These are phyloP conservation scores for Colletotrichum lentis DNA, from an alignment of 2,329 filamentous ascomycete species.

Conservation along the genomic window DNA sequence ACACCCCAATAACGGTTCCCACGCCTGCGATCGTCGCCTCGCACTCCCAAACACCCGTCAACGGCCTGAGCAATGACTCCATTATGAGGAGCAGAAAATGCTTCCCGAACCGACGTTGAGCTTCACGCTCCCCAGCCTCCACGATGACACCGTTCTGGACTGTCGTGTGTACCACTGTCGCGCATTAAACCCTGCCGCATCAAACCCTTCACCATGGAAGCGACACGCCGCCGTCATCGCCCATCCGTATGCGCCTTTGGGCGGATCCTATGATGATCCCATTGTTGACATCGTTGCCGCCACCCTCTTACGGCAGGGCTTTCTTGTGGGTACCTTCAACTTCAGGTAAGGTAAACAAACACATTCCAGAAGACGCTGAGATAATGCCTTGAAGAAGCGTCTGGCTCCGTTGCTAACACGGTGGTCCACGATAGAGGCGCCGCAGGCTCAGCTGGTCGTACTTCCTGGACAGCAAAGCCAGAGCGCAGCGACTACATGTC, in stretches of 20 bases:
- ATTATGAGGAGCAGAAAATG: slow-evolving; percentile 49
- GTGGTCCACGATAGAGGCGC: slow-evolving; percentile 69
- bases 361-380: background rate
- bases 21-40: background rate
- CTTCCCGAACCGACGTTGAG: slow-evolving; percentile 66
- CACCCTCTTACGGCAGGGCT: slow-evolving; percentile 74
- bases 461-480: slow-evolving; percentile 85
- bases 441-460: slow-evolving; percentile 74
- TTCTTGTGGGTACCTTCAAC: slow-evolving; percentile 87
- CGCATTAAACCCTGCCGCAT: slow-evolving; percentile 49
- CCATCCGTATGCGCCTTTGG: slow-evolving; percentile 89
- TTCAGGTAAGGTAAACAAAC: slow-evolving; percentile 69
- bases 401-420: slow-evolving; percentile 6
- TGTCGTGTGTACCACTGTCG: slow-evolving; percentile 83
- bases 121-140: slow-evolving; percentile 84
- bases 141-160: slow-evolving; percentile 78
- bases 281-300: slow-evolving; percentile 73
- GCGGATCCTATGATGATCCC: slow-evolving; percentile 84
- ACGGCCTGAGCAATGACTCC: slow-evolving; percentile 25
- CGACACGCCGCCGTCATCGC: slow-evolving; percentile 73
- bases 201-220: slow-evolving; percentile 52
- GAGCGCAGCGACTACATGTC: slow-evolving; percentile 86
- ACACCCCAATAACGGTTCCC: background rate
- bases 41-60: background rate
- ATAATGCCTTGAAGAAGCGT: background rate